Evolutionary conservation across 1,139 yeast species (phyloP), one percentile per base, ranked within the genome.

Genomic region (Meyerozyma elateridarum): DNA sequence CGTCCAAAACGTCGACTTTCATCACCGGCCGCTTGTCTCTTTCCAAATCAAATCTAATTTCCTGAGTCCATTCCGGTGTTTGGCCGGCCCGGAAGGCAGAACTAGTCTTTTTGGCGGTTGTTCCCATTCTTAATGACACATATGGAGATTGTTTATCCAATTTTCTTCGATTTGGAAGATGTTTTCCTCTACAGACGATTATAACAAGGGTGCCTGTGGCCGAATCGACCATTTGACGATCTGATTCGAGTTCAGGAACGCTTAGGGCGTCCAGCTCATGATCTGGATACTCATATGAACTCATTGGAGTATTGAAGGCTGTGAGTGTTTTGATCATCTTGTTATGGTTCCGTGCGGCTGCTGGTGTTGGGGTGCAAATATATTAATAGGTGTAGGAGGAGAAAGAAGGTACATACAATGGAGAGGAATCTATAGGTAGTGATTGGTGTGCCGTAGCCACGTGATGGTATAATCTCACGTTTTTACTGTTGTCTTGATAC

Each of bases 71-170:
- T 28, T 70, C 76, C 0, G 96, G 96, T 2, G 85, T 82, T 52
- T 88, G 96, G 1, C 96, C 96, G 1, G 95, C 96, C 43, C 96
- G 61, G 41, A 74, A 73, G 38, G 82, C 76, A 0, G 85, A 66
- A 17, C 77, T 78, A 0, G 95, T 85, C 43, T 83, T 75, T 43
- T 81, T 74, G 15, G 93, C 91, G 39, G 73, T 73, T 35, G 85
- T 83, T n/a, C 89, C 94, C 3, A 88, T 67, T 36, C 96, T 63
- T 11, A 85, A 70, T 8, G 89, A 76, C 31, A 85, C 82, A 56
- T 84, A 87, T 1, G 96, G 96, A 40, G 85, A 81, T 56, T 88
- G 96, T 48, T 88, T 88, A 45, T 91, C 96, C 22, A 87, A 62
- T 36, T 80, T 84, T 27, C 91, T 66, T 39, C 89, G 62, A 54